Base-by-base conservation (phyloP, 2,329 filamentous ascomycete genomes). In the Scopulariopsis brevicaulis region DNA sequence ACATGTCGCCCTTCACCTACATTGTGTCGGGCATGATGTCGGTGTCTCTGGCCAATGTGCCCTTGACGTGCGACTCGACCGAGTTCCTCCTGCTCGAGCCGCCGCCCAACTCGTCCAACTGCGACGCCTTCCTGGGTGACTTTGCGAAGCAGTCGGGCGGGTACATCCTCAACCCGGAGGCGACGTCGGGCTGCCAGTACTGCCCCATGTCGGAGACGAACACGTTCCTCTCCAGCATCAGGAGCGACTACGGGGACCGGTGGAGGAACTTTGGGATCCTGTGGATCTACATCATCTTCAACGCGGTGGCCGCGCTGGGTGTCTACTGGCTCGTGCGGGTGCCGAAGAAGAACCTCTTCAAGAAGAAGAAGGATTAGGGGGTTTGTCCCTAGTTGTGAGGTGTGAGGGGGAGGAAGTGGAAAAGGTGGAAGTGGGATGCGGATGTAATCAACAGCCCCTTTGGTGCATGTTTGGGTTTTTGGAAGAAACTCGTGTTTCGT, bases 1-100 rank as follows among this genome's bases (percentile, higher is more conserved):
- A 87, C 53, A 73, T 91, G 54, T 90, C 86, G 0, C 90, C 91
- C 0, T 88, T 96, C 64, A 92, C 87, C 0, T 96, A 96, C 68
- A 74, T 94, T 18, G 82, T 93, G 28, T 79, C 80, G 11, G 88
- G 85, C 24, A 84, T 96, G 73, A 70, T 93, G 0, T 79, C 85
- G 0, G 81, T 81, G 0, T 89, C 82, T 3, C 73, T 96, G 5
- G 87, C 87, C 48, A 85, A 87, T 64, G 82, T 82, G 0, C 54
- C 71, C 0, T 83, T 93, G 35, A 63, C 68, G 0, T 96, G 91
- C 69, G 82, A 87, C 0, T 62, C 68, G 6, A 88, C 87, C 66
- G 91, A 96, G 68, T 78, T 82, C 60, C 74, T 89, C 24, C 67
- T 72, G n/a, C 86, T 96, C 65, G 69, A 81, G 11, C 85, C 90